Evolutionary conservation across 495 filamentous ascomycete genomes (phyloP).

Genomic region (Aspergillus incahuasiensis): DNA sequence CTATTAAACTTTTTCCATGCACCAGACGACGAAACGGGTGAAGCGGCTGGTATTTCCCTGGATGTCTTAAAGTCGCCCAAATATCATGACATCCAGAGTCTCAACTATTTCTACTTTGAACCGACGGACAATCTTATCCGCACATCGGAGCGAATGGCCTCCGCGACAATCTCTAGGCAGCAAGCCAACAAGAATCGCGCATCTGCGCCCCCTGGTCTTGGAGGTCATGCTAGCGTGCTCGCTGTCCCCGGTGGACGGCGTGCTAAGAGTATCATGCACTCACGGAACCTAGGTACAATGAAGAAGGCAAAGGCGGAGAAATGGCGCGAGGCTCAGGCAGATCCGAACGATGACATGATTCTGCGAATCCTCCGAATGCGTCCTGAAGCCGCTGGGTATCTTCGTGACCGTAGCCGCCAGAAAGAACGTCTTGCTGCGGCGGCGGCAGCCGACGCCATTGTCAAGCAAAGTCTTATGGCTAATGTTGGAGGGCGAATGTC

Average conservation of each 20-base stretch:
- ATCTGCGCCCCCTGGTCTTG: conserved; percentile 62
- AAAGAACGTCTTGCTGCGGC: conserved; percentile 88
- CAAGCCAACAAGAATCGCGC: conserved; percentile 62
- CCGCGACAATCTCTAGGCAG: conserved; percentile 76
- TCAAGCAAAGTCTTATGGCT: conserved; percentile 79
- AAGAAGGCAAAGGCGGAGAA: conserved; percentile 92
- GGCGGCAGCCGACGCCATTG: conserved; percentile 90
- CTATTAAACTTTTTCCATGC: conserved; percentile 96
- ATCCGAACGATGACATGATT: conserved; percentile 98
- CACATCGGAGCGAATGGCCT: conserved; percentile 90
- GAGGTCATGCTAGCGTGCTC: conserved; percentile 60
- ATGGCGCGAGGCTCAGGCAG: conserved; percentile 88
- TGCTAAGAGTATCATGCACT: conserved; percentile 92
- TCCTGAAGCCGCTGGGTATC: conserved; percentile 85
- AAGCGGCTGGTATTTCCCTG: conserved; percentile 79
- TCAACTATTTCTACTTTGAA: conserved; percentile 99
- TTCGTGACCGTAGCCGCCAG: conserved; percentile 86
- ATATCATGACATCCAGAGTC: conserved; percentile 91
- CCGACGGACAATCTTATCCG: conserved; percentile 86
- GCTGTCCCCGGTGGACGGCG: conserved; percentile 66
- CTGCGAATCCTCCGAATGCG: conserved; percentile 92
- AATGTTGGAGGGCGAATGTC: conserved; percentile 62
- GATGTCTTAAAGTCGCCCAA: conserved; percentile 94
- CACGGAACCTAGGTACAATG: conserved; percentile 94
- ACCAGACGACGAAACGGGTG: conserved; percentile 77